Percentiles rank a stretch among this genome's conserved stretches.
Conservation (phyloP, 495 filamentous ascomycete genomes). For the Elaphomyces granulatus region DNA sequence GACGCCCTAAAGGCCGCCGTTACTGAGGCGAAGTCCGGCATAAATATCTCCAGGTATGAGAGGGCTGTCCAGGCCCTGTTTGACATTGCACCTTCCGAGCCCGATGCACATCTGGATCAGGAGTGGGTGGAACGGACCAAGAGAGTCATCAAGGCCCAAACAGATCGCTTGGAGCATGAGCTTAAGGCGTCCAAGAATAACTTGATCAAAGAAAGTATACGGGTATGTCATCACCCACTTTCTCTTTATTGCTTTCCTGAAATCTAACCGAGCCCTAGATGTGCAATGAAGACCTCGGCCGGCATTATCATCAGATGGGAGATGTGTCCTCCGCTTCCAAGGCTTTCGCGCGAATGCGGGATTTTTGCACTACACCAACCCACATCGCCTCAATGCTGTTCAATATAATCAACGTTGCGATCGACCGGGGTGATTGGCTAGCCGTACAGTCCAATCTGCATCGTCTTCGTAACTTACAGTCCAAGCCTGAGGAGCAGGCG, state of each 20-base stretch:
- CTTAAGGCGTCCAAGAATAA: conserved; percentile 95
- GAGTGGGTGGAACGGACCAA: conserved; percentile 53
- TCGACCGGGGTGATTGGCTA: conserved; percentile 56
- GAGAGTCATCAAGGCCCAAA: conserved; percentile 48
- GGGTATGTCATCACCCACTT: conserved; percentile 40
- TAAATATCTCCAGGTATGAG: conserved; percentile 57
- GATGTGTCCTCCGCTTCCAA: conserved; percentile 47
- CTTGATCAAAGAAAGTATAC: conserved; percentile 90
- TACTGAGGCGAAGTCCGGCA: conserved; percentile 59
- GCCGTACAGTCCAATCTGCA: conserved; percentile 50
- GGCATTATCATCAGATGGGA: conserved; percentile 50
- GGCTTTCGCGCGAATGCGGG: conserved; percentile 59
- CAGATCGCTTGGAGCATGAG: conserved; percentile 61
- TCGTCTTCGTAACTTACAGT: conserved; percentile 43
- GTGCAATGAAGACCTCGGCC: conserved; percentile 62
- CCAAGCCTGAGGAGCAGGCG: conserved; percentile 48
- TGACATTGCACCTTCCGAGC: conserved; percentile 49
- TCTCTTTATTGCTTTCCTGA: neutral
- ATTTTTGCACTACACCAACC: conserved; percentile 53
- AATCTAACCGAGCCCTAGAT: conserved; percentile 44
- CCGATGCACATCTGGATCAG: conserved; percentile 48
- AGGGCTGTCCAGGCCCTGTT: conserved; percentile 49
- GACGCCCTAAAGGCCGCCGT: conserved; percentile 74
- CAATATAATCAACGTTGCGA: conserved; percentile 49
- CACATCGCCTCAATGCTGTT: conserved; percentile 60